Evolutionary conservation across 202 grass and related monocot species (phyloP), one percentile per base, ranked within the genome.

Genomic region (Carex arenaria): DNA sequence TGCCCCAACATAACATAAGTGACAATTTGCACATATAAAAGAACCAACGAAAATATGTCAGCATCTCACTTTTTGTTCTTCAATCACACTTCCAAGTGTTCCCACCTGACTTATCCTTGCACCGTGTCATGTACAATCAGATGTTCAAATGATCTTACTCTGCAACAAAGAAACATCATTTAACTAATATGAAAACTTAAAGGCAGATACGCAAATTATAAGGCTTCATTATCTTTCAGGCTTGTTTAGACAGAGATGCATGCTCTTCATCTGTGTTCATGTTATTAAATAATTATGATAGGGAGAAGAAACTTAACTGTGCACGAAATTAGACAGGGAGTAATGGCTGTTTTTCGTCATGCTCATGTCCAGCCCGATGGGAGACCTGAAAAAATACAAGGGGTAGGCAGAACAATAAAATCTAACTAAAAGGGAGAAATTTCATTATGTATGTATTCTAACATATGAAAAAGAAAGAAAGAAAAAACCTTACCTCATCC

Each of bases 251-350:
- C 15, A 36, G 51, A 60, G 53, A 60, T 59, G 15, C 28, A 38
- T 38, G 30, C 3, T 78, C 73, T 59, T 59, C 3, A 59, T 60
- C 30, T 19, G n/a, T 26, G 47, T 10, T 30, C 14, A 59, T 85
- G 70, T 80, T 34, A 51, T 19, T 45, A 72, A 81, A 64, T 0
- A 53, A 74, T 47, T 51, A 72, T 56, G 18, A 26, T 31, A 82
- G 68, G 57, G 68, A 76, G 66, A 54, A 26, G 45, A 17, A 36
- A 72, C 53, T 64, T 49, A 87, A 87, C 82, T 87, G 45, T 54
- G n/a, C 70, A 78, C 72, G 26, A 83, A 84, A 89, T 95, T 82
- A 95, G 42, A 90, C 90, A n/a, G 95, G 95, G 66, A 98, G 92
- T 87, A 95, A 88, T 32, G 85, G 85, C 62, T 90, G 85, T 84